Base-by-base conservation (phyloP, 129 eudicot species). In the Escallonia rubra region DNA sequence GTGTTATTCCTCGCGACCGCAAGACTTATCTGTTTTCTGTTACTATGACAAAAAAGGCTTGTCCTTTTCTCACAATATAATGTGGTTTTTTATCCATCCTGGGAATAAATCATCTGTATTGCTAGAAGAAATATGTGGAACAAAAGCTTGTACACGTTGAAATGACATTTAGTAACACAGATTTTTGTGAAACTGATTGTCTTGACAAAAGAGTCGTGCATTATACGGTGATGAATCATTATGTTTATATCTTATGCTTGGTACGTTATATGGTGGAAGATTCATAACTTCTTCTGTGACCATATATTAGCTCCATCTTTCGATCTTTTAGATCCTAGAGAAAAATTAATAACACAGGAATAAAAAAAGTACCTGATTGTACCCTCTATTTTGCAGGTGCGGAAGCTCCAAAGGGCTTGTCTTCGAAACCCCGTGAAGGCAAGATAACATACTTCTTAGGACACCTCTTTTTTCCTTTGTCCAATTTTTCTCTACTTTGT, bases 331-430 rank as follows among this genome's bases (percentile, higher is more conserved):
- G 34, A 23, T 23, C 34, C 34, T 23, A 23, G 57, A 4, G n/a
- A 52, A 58, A 9, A 58, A 39, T 6, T 58, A 58, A 40, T 51
- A 50, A 4, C 23, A 53, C 51, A 12, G 46, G 16, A 5, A 52
- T 71, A 58, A 52, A 69, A n/a, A 38, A 39, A 50, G 7, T 15
- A 10, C 10, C 44, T 64, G n/a, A 43, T 61, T 51, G 4, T 8
- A 12, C 43, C 57, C 13, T 45, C 51, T 52, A 38, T 77, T 56
- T 47, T 72, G 57, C 90, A 89, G 98, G 98, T 92, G 73, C 73
- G 83, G 78, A 93, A 93, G 85, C 88, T 93, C 59, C 87, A 93
- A 69, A 78, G 91, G 80, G 96, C 96, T 61, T 93, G 99, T 75
- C 61, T 93, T 13, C 82, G 85, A 64, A 85, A 89, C 69, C 96